A percentile compares a stretch with the other conserved stretches of the same genome.
These are phyloP conservation scores for Suillus hirtellus DNA, from an alignment of 768 basidiomycete genomes.

Conservation along the genomic window DNA sequence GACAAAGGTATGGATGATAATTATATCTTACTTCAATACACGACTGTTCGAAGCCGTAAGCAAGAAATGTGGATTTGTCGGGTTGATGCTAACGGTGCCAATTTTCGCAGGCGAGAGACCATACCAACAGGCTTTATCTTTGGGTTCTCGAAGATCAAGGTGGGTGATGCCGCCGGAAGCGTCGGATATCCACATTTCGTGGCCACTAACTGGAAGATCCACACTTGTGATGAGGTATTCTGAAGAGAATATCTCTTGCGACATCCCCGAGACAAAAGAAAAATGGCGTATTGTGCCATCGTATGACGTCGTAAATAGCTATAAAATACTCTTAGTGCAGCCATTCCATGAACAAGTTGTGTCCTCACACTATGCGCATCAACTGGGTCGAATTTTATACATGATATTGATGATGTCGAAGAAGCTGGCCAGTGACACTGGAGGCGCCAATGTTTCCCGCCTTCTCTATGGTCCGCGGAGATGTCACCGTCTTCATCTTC, in stretches of 20 bases:
- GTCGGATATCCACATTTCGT: constrained; percentile 88
- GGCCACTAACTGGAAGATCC: constrained; percentile 64
- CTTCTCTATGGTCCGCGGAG: constrained; percentile 44
- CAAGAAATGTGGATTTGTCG: constrained; percentile 61
- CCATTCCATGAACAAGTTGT: neutral
- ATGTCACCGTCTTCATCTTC: constrained; percentile 64
- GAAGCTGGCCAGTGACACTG: constrained; percentile 86
- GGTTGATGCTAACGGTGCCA: constrained; percentile 79
- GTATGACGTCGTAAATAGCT: constrained; percentile 84
- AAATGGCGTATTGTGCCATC: constrained; percentile 75
- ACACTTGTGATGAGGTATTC: constrained; percentile 69
- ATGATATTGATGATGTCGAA: constrained; percentile 76
- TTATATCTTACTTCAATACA: constrained; percentile 55
- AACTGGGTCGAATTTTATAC: constrained; percentile 73
- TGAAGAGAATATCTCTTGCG: constrained; percentile 65
- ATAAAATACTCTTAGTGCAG: constrained; percentile 4
- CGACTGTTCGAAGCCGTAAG: constrained; percentile 79
- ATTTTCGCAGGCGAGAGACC: constrained; percentile 72
- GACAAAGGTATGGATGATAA: neutral
- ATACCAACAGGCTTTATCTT: constrained; percentile 58
- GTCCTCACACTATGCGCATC: constrained; percentile 67
- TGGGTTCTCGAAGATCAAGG: constrained; percentile 67
- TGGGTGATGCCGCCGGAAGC: constrained; percentile 69
- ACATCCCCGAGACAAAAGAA: constrained; percentile 72
- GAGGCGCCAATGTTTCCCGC: constrained; percentile 78